A percentile compares a stretch with the other conserved stretches of the same genome.
Evolutionary conservation across 148 eudicot genomes (phyloP).

Genomic region (Nepenthes mirabilis): DNA sequence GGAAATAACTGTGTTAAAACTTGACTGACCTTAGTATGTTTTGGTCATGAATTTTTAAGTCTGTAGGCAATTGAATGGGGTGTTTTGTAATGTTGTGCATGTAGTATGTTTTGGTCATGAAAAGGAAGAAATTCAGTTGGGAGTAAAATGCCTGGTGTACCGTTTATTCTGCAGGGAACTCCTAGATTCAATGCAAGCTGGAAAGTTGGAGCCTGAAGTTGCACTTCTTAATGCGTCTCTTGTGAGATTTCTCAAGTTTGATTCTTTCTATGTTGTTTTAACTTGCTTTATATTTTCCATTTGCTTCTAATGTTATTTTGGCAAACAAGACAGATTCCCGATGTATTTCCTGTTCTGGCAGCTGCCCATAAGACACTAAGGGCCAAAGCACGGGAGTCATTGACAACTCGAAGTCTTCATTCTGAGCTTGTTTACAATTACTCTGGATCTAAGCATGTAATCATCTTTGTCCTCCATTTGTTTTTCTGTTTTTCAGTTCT

Average conservation of each 20-base stretch:
- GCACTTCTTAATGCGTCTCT: conserved; percentile 90
- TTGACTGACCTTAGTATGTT: too few relatives aligned
- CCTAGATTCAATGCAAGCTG: conserved; percentile 68
- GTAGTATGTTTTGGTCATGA: background rate
- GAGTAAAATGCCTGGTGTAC: background rate
- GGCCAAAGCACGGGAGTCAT: conserved; percentile 58
- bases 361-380: conserved; percentile 79
- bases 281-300: background rate
- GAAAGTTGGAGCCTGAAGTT: conserved; percentile 86
- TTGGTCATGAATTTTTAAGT: too few relatives aligned
- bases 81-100: background rate
- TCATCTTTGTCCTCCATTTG: conserved; percentile 2
- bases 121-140: background rate
- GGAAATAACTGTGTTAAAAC: too few relatives aligned
- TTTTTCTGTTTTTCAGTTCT: background rate
- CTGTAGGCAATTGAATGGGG: too few relatives aligned
- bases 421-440: conserved; percentile 93
- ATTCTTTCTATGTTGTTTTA: background rate
- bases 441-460: conserved; percentile 93
- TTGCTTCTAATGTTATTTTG: conserved; percentile 3
- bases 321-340: conserved; percentile 52
- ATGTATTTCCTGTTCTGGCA: conserved; percentile 82
- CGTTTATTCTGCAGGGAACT: conserved; percentile 57
- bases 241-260: conserved; percentile 24
- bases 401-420: conserved; percentile 73